Evolutionary conservation across 768 basidiomycete genomes (phyloP), one percentile per base, ranked within the genome.

Genomic region (Rubroboletus pulcherrimus): DNA sequence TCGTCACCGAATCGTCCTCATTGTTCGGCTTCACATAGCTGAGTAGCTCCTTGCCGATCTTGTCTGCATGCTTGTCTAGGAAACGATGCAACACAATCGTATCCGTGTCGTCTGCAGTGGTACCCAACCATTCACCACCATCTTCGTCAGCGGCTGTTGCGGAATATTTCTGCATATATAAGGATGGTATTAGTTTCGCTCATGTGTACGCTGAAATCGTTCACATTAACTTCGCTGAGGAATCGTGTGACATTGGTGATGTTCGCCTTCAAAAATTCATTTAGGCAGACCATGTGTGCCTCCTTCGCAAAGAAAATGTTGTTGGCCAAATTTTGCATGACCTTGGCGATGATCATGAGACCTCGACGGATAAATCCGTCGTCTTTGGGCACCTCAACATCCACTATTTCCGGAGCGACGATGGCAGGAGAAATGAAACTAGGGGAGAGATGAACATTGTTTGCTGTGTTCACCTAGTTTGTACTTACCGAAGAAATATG

Each of bases 241-340:
- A 88, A 93, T 38, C 83, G 78, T 3, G 89, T 90, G 30, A 94
- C 83, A 40, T 80, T 83, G 34, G 82, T 75, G 49, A 91, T 88
- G 50, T 91, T 88, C 10, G 75, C 78, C 54, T 77, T 75, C 30
- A 92, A 72, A 73, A 93, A 93, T 12, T 79, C 76, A 67, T 95
- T 95, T 54, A 95, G 69, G 34, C 81, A 77, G 30, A 83, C 83
- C 90, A 94, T 93, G 63, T 92, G 86, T 4, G 84, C 81, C 63
- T 96, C 93, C 69, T 94, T 94, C 11, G 89, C 91, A 62, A 96
- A 96, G 65, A 91, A 85, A 47, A 95, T 87, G 62, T 97, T 96
- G 73, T 97, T 98, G 19, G 93, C 93, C 31, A 97, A 73, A 65
- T 92, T 94, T 71, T 96, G 93, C 44, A 97, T 86, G 54, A 95